Evolutionary conservation across 345 rosid genomes (phyloP).

Genomic region (Lenwebbia sp.): DNA sequence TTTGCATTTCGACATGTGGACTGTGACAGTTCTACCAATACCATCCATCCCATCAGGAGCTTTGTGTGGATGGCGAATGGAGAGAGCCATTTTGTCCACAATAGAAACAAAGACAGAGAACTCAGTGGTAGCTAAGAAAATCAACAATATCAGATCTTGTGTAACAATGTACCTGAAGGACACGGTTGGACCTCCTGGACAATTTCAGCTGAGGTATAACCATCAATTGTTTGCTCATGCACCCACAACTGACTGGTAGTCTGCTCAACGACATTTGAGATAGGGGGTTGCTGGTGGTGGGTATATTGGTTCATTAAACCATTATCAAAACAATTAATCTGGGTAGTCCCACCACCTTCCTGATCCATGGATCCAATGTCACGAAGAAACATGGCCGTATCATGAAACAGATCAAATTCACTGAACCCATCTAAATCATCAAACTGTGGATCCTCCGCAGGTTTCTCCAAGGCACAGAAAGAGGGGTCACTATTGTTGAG

Average conservation of each 20-base stretch:
- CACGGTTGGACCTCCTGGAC: constrained; percentile 1
- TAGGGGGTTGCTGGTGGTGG: constrained; percentile 17
- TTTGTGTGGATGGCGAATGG: constrained; percentile 26
- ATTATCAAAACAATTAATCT: constrained; percentile 1
- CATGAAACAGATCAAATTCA: constrained; percentile 38
- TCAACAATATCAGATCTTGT: neutral
- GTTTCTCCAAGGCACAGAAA: constrained; percentile 1
- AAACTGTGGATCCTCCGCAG: constrained; percentile 14
- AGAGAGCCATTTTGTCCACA: constrained; percentile 30
- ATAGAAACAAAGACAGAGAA: constrained; percentile 9
- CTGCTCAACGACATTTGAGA: constrained; percentile 6
- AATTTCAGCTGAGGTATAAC: constrained; percentile 4
- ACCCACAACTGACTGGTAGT: constrained; percentile 22
- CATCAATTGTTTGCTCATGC: constrained; percentile 23
- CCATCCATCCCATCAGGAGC: constrained; percentile 40
- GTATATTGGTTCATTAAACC: constrained; percentile 13
- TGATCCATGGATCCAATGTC: constrained; percentile 28
- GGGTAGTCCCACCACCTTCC: constrained; percentile 4
- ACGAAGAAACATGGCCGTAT: constrained; percentile 34
- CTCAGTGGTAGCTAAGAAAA: constrained; percentile 4
- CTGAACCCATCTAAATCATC: constrained; percentile 27
- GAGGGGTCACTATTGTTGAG: constrained; percentile 33
- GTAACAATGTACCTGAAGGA: constrained; percentile 37
- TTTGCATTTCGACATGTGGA: constrained; percentile 22
- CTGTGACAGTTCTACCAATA: constrained; percentile 24